These are phyloP conservation scores for Globisporangium radiosum DNA, from an alignment of 352 stramenopile genomes.

Conservation along the genomic window DNA sequence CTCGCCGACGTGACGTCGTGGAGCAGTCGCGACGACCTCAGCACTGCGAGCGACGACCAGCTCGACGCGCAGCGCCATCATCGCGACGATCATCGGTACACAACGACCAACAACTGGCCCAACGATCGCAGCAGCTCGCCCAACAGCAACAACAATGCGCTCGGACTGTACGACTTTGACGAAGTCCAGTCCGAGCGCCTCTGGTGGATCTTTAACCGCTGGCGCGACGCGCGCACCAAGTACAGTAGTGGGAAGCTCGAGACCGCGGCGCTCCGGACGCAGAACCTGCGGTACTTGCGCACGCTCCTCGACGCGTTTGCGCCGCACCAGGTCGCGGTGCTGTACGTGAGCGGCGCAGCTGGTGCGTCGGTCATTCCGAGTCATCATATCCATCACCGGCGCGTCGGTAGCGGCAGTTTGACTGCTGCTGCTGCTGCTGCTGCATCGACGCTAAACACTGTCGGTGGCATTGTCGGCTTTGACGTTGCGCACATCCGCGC, in stretches of 20 bases:
- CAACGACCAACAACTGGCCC: neutral
- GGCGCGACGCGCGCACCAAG: slow-evolving; percentile 52
- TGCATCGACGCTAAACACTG: slow-evolving; percentile 7
- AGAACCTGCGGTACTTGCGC: slow-evolving; percentile 64
- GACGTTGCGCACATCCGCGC: slow-evolving; percentile 74
- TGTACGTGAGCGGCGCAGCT: slow-evolving; percentile 35
- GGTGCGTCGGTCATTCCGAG: slow-evolving; percentile 22
- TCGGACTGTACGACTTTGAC: slow-evolving; percentile 74
- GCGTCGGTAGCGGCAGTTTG: slow-evolving; percentile 7
- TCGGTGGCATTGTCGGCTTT: slow-evolving; percentile 53
- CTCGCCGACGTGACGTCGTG: slow-evolving; percentile 49
- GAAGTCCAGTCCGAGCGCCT: slow-evolving; percentile 75
- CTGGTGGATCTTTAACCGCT: slow-evolving; percentile 82
- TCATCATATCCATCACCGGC: too few species aligned
- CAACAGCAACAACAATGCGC: slow-evolving; percentile 14
- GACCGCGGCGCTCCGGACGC: slow-evolving; percentile 50
- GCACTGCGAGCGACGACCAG: slow-evolving; percentile 16
- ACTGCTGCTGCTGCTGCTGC: slow-evolving; percentile 13
- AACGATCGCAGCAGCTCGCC: slow-evolving; percentile 43
- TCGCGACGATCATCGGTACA: too few species aligned
- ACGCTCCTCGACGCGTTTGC: slow-evolving; percentile 72
- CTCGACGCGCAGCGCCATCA: too few species aligned
- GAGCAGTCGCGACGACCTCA: slow-evolving; percentile 9
- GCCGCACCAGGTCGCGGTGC: slow-evolving; percentile 69
- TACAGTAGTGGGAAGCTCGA: slow-evolving; percentile 73